A percentile compares a stretch with the other conserved stretches of the same genome.
Evolutionary conservation across 345 rosid species (phyloP).

Genomic region (Chamaenerion angustifolium): DNA sequence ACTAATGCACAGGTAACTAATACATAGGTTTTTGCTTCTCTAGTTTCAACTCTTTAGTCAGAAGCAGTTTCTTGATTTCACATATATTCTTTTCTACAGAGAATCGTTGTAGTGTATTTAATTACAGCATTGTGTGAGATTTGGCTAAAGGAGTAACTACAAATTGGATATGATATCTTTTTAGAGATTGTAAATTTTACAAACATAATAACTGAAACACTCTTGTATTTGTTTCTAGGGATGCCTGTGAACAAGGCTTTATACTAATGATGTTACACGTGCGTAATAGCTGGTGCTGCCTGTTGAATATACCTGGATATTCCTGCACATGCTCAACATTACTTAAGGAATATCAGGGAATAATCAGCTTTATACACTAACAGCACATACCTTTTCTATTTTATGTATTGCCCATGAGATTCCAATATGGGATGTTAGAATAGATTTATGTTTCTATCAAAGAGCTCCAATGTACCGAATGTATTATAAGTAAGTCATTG

Average conservation of each 20-base stretch:
- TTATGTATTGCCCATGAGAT: too few relatives aligned
- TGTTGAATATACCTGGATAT: too few relatives aligned
- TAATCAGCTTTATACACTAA: too few relatives aligned
- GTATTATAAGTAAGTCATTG: too few relatives aligned
- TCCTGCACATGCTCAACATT: too few relatives aligned
- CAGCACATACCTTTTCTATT: too few relatives aligned
- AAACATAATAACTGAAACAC: too few relatives aligned
- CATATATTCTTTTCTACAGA: slow-evolving; percentile 23
- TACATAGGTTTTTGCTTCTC: slow-evolving; percentile 4
- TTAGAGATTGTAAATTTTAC: background rate
- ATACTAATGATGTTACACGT: slow-evolving; percentile 62
- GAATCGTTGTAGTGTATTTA: slow-evolving; percentile 65
- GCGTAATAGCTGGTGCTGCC: slow-evolving; percentile 59
- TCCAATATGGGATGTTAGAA: too few relatives aligned
- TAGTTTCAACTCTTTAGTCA: background rate
- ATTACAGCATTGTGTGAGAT: slow-evolving; percentile 69
- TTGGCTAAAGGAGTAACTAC: slow-evolving; percentile 54
- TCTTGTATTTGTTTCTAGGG: slow-evolving; percentile 29
- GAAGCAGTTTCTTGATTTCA: background rate
- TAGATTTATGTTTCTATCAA: too few relatives aligned
- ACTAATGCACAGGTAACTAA: background rate
- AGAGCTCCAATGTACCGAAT: too few relatives aligned
- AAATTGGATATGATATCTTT: slow-evolving; percentile 1
- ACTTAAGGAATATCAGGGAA: too few relatives aligned
- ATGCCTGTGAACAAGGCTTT: slow-evolving; percentile 81